Evolutionary conservation across 2,329 filamentous ascomycete genomes (phyloP).

Genomic region (Berkeleyomyces basicola): DNA sequence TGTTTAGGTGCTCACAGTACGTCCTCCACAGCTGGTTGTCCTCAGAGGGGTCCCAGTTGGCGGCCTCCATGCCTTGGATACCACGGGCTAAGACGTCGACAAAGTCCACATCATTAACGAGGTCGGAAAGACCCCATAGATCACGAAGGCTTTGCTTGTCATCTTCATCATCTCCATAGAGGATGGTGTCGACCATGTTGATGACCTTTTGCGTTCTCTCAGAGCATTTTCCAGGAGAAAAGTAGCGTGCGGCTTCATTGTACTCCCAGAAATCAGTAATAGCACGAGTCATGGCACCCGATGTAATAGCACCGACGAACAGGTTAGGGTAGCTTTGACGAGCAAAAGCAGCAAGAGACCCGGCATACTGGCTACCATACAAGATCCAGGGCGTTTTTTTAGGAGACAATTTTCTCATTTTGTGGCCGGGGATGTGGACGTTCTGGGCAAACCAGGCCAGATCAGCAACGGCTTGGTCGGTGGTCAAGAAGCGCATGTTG

Average conservation of each 20-base stretch:
- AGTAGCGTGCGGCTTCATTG: conserved; percentile 33
- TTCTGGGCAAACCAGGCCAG: conserved; percentile 65
- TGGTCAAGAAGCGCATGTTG: conserved; percentile 66
- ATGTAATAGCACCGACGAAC: conserved; percentile 65
- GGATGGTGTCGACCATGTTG: conserved; percentile 33
- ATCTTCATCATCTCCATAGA: conserved; percentile 25
- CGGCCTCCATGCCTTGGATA: conserved; percentile 28
- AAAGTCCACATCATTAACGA: conserved; percentile 31
- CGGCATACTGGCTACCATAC: conserved; percentile 75
- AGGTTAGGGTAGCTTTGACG: conserved; percentile 61
- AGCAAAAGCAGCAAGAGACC: conserved; percentile 60
- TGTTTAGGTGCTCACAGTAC: conserved; percentile 33
- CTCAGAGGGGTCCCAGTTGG: conserved; percentile 36
- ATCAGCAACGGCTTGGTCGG: conserved; percentile 69
- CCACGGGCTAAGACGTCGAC: conserved; percentile 26
- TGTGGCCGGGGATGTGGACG: conserved; percentile 52
- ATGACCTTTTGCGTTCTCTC: conserved; percentile 41
- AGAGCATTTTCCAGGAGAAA: conserved; percentile 43
- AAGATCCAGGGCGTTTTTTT: conserved; percentile 53
- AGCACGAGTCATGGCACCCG: conserved; percentile 61
- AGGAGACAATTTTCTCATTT: conserved; percentile 49
- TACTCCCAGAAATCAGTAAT: conserved; percentile 63
- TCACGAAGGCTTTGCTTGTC: conserved; percentile 29
- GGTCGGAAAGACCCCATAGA: conserved; percentile 29
- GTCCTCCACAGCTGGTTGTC: conserved; percentile 26